Percentiles rank a stretch among this genome's conserved stretches.
Evolutionary conservation across 345 rosid genomes (phyloP).

Genomic region (Lagerstroemia speciosa): DNA sequence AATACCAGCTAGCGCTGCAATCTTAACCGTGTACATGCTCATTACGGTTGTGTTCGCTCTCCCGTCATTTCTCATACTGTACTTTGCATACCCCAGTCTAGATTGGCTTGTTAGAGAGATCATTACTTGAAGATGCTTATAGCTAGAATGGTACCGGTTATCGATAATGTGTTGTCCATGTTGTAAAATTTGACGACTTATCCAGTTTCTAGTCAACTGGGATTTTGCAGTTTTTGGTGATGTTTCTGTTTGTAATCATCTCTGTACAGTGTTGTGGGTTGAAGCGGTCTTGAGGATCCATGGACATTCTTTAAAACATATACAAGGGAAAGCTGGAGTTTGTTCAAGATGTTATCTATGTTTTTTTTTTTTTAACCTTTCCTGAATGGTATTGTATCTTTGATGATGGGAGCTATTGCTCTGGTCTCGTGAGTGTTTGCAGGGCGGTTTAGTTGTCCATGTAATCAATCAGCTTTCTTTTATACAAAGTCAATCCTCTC

Average conservation of each 20-base stretch:
- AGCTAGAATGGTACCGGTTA: background rate
- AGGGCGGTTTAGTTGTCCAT: too few species aligned
- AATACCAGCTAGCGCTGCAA: conserved; percentile 82
- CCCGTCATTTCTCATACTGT: conserved; percentile 82
- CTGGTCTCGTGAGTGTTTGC: background rate
- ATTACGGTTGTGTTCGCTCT: conserved; percentile 68
- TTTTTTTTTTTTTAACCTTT: background rate
- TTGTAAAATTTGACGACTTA: background rate
- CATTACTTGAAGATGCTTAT: conserved; percentile 30
- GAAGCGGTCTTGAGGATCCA: background rate
- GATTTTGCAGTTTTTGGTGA: too few species aligned
- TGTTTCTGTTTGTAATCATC: background rate
- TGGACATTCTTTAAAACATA: background rate
- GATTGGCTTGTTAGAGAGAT: conserved; percentile 92
- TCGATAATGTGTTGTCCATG: too few species aligned
- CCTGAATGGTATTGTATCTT: background rate
- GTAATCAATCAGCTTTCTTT: too few species aligned
- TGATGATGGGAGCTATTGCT: background rate
- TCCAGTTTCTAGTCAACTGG: background rate
- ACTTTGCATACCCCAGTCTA: conserved; percentile 77
- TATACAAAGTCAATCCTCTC: too few species aligned
- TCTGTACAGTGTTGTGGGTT: background rate
- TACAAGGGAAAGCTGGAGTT: background rate
- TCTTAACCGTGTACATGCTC: conserved; percentile 66
- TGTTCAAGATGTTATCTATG: background rate